phyloP scores from a whole-genome alignment of 2,329 filamentous ascomycete genomes.

The Cladophialophora immunda region DNA sequence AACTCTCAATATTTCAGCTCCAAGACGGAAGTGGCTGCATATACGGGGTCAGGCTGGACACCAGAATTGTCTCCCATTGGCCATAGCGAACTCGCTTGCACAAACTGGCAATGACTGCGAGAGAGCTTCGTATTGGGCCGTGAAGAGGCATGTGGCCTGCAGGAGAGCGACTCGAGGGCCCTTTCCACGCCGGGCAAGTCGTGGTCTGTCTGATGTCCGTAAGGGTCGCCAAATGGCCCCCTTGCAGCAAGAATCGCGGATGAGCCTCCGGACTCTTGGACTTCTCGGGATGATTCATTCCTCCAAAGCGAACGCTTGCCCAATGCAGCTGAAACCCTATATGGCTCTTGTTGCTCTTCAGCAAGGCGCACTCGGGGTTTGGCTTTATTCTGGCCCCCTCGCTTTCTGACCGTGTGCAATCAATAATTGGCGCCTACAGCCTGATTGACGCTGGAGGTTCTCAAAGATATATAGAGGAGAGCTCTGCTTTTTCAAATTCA shows the following conservation, averaged over 20 bases:
- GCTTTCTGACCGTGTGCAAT: neutral
- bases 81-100: neutral
- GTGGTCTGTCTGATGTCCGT: neutral
- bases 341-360: neutral
- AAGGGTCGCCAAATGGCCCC: neutral
- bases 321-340: neutral
- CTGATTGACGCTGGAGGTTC: neutral
- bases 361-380: conserved; percentile 10
- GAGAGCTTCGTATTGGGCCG: conserved; percentile 2
- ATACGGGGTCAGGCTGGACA: conserved; percentile 17
- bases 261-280: neutral
- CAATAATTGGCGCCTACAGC: neutral
- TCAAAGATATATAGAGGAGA: conserved; percentile 10
- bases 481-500: neutral
- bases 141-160: neutral
- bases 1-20: conserved; percentile 20
- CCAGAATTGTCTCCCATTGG: conserved; percentile 12
- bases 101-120: conserved; percentile 4
- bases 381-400: conserved; percentile 9
- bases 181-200: neutral
- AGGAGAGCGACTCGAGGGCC: neutral
- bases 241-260: neutral
- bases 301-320: neutral
- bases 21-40: conserved; percentile 25
- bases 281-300: neutral